phyloP scores from a whole-genome alignment of 2,329 filamentous ascomycete species.

The Aspergillus piperis region DNA sequence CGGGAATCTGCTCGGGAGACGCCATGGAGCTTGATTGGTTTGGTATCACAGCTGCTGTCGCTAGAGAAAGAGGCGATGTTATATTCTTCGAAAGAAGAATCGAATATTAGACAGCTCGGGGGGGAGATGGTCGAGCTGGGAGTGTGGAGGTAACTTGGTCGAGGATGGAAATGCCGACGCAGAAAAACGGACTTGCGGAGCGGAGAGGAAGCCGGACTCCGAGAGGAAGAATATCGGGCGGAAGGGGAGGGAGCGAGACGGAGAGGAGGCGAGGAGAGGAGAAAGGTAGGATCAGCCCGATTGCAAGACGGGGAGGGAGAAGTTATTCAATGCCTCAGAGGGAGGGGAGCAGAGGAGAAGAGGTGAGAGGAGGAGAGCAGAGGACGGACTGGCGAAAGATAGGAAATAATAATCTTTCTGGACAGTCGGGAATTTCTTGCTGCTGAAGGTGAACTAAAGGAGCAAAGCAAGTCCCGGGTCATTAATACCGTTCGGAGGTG shows the following conservation, averaged over 20 bases:
- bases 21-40: constrained; percentile 45
- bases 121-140: constrained; percentile 6
- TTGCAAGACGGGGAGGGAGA: neutral
- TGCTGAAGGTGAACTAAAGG: constrained; percentile 13
- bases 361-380: constrained; percentile 6
- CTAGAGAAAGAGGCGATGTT: constrained; percentile 13
- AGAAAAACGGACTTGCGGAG: constrained; percentile 24
- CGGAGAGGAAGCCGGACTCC: constrained; percentile 15
- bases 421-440: constrained; percentile 10
- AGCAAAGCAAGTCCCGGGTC: neutral
- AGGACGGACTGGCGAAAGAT: constrained; percentile 3
- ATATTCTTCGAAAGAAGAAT: neutral
- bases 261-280: constrained; percentile 8
- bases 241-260: constrained; percentile 5
- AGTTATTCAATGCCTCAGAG: constrained; percentile 6
- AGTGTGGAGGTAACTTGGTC: neutral
- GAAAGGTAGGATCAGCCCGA: neutral
- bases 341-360: neutral
- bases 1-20: constrained; percentile 43
- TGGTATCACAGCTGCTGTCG: constrained; percentile 39
- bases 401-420: constrained; percentile 12
- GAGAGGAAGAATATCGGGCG: constrained; percentile 5
- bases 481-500: neutral
- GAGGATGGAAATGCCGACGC: constrained; percentile 17
- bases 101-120: constrained; percentile 7